Percentiles rank a stretch among this genome's conserved stretches.
These are phyloP conservation scores for Phytophthora pistaciae DNA, from an alignment of 352 stramenopile genomes.

Conservation along the genomic window DNA sequence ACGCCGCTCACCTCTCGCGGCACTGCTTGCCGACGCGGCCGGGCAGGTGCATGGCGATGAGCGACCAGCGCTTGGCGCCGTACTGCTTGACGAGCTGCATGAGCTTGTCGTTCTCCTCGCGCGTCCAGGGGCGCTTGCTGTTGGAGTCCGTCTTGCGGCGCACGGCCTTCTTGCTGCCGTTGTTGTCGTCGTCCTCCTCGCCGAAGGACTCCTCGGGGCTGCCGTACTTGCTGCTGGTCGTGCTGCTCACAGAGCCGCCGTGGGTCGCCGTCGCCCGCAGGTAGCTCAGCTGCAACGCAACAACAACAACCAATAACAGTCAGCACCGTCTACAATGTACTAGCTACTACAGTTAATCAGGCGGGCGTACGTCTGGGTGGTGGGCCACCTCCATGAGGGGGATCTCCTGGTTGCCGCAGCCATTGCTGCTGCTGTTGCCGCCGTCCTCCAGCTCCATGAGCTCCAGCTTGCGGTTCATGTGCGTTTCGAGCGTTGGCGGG, in stretches of 20 bases:
- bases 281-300: constrained; percentile 40
- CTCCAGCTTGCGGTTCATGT: constrained; percentile 82
- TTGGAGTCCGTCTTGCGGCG: constrained; percentile 81
- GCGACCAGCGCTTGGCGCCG: constrained; percentile 89
- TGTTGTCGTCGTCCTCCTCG: constrained; percentile 79
- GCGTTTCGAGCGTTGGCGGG: constrained; percentile 20
- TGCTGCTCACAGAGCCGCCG: constrained; percentile 27
- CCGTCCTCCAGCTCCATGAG: constrained; percentile 61
- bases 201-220: constrained; percentile 67
- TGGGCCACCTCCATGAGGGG: constrained; percentile 37
- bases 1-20: constrained; percentile 57
- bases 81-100: constrained; percentile 92
- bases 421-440: not conserved
- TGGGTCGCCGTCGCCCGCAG: constrained; percentile 31
- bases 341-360: not conserved
- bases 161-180: constrained; percentile 27
- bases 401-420: constrained; percentile 50
- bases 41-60: constrained; percentile 91
- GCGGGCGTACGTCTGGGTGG: constrained; percentile 41
- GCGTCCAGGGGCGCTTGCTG: constrained; percentile 88
- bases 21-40: constrained; percentile 92
- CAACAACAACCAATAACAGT: not conserved
- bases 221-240: constrained; percentile 44
- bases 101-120: constrained; percentile 91
- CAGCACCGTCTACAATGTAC: not conserved